Evolutionary conservation across 2,329 filamentous ascomycete species (phyloP).

Genomic region (Aspergillus luchuensis): DNA sequence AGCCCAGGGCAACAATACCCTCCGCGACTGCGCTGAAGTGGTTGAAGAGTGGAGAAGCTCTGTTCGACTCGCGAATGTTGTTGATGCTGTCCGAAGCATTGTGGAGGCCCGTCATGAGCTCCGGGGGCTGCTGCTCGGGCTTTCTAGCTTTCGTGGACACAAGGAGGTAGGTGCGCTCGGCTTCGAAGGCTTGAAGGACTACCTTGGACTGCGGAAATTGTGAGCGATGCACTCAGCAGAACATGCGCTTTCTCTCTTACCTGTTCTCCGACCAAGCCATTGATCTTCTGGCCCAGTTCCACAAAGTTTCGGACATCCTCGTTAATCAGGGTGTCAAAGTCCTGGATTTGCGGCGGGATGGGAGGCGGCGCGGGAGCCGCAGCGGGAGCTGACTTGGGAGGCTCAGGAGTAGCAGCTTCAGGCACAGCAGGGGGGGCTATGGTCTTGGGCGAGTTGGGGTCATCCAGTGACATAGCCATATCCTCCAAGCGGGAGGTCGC

Average conservation of each 20-base stretch:
- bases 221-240: conserved; percentile 14
- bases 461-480: conserved; percentile 73
- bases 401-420: conserved; percentile 27
- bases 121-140: conserved; percentile 72
- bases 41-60: conserved; percentile 72
- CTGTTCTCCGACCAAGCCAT: conserved; percentile 78
- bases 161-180: conserved; percentile 83
- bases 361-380: conserved; percentile 57
- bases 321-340: conserved; percentile 79
- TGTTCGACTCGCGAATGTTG: conserved; percentile 79
- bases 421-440: conserved; percentile 26
- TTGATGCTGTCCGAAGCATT: conserved; percentile 76
- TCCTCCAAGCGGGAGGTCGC: conserved; percentile 95
- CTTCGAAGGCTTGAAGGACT: conserved; percentile 70
- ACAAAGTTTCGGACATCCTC: conserved; percentile 76
- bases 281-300: conserved; percentile 74
- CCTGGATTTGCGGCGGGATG: conserved; percentile 76
- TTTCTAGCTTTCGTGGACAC: conserved; percentile 91
- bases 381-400: conserved; percentile 41
- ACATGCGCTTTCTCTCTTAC: conserved; percentile 47
- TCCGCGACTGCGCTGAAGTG: conserved; percentile 87
- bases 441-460: conserved; percentile 50
- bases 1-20: conserved; percentile 84
- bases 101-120: conserved; percentile 84
- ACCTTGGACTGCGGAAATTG: conserved; percentile 51